A percentile compares a stretch with the other conserved stretches of the same genome.
phyloP scores from a whole-genome alignment of 306 rosid species.

The Citrullus colocynthis region DNA sequence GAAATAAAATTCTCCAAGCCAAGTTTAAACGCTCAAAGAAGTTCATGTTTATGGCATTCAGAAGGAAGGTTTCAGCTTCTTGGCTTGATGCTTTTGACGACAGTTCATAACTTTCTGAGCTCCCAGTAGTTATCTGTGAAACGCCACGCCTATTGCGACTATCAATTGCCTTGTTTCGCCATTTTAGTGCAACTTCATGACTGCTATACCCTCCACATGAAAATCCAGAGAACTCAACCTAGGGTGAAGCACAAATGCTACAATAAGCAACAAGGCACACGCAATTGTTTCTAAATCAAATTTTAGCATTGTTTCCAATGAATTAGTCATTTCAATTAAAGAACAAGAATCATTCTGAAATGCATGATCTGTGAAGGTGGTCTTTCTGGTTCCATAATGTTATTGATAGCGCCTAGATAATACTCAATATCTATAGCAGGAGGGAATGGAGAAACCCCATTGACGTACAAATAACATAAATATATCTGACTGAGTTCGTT shows the following conservation, averaged over 20 bases:
- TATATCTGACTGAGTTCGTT: not conserved
- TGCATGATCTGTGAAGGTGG: not conserved
- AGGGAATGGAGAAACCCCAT: not conserved
- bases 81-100: slow-evolving; percentile 37
- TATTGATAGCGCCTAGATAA: not conserved
- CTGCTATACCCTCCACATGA: slow-evolving; percentile 36
- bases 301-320: not conserved
- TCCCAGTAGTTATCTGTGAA: slow-evolving; percentile 30
- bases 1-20: slow-evolving; percentile 89
- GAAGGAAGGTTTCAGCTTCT: slow-evolving; percentile 59
- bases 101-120: slow-evolving; percentile 26
- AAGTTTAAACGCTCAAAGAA: slow-evolving; percentile 79
- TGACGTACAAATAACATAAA: no score
- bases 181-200: slow-evolving; percentile 35
- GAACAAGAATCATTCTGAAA: not conserved
- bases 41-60: slow-evolving; percentile 75
- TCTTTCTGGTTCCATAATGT: not conserved
- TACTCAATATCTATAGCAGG: not conserved
- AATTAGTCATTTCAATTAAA: not conserved
- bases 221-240: slow-evolving; percentile 53
- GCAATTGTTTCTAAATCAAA: not conserved
- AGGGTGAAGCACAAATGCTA: slow-evolving; percentile 15
- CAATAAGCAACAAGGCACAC: not conserved
- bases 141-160: slow-evolving; percentile 16
- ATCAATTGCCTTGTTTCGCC: slow-evolving; percentile 12